phyloP scores from a whole-genome alignment of 1,284 basidiomycete genomes.

The Fomitopsis palustris region DNA sequence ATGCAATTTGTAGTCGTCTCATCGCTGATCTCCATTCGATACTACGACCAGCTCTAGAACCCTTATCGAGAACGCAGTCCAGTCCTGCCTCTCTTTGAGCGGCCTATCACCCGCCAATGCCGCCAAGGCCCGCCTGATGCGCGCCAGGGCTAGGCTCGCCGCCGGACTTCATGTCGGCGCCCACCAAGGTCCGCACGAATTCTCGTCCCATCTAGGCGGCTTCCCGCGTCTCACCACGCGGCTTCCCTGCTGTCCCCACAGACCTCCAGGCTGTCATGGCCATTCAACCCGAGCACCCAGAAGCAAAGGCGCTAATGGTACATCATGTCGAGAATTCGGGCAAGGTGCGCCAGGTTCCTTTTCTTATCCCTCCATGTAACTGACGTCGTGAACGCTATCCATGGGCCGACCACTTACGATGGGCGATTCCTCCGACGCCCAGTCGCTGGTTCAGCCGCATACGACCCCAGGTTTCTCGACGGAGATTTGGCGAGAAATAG shows the following conservation, averaged over 20 bases:
- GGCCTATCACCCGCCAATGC: conserved; percentile 49
- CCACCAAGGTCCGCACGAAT: conserved; percentile 50
- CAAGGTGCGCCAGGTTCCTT: conserved; percentile 21
- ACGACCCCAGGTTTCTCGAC: conserved; percentile 47
- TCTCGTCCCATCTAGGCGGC: conserved; percentile 21
- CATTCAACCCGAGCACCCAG: conserved; percentile 64
- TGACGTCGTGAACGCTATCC: conserved; percentile 1
- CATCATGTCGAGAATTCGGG: conserved; percentile 27
- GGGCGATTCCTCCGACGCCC: conserved; percentile 7
- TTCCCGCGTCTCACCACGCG: conserved; percentile 12
- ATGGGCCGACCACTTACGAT: background rate
- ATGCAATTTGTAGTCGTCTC: conserved; percentile 1
- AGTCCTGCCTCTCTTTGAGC: conserved; percentile 60
- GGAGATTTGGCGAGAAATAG: conserved; percentile 72
- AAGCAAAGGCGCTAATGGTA: conserved; percentile 58
- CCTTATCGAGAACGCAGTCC: conserved; percentile 69
- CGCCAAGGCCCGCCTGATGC: conserved; percentile 57
- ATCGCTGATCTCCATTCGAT: background rate
- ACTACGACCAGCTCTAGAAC: conserved; percentile 47
- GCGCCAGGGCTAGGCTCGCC: conserved; percentile 58
- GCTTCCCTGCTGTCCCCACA: conserved; percentile 22
- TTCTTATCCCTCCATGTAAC: background rate
- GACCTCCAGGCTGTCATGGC: conserved; percentile 63
- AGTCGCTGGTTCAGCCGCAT: conserved; percentile 17
- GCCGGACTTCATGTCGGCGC: conserved; percentile 57